Evolutionary conservation across 352 stramenopile species (phyloP).

Genomic region (Elongisporangium undulatum): DNA sequence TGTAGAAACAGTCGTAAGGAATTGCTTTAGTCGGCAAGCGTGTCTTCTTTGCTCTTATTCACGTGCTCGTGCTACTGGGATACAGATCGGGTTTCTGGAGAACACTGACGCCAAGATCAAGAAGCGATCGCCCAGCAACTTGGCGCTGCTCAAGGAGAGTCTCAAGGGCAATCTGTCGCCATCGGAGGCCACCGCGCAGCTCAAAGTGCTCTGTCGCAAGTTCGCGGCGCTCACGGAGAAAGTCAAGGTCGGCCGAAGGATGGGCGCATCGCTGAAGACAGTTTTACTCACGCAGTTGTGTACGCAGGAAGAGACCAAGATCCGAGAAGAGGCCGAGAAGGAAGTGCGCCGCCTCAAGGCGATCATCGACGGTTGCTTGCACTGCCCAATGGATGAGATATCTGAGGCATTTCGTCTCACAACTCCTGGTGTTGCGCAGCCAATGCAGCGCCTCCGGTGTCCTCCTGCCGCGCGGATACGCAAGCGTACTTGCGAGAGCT

Average conservation of each 20-base stretch:
- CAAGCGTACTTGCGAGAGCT: slow-evolving; percentile 63
- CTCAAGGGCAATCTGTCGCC: slow-evolving; percentile 57
- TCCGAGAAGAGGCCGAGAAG: slow-evolving; percentile 67
- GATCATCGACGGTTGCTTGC: slow-evolving; percentile 42
- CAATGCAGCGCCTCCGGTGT: slow-evolving; percentile 41
- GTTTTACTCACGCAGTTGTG: not conserved
- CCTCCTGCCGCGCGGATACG: slow-evolving; percentile 49
- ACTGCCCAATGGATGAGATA: not conserved
- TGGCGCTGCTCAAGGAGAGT: slow-evolving; percentile 41
- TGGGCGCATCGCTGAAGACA: too few species aligned
- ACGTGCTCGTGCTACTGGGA: not conserved
- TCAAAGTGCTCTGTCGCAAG: slow-evolving; percentile 80
- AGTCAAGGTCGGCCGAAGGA: too few species aligned
- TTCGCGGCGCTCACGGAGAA: slow-evolving; percentile 80
- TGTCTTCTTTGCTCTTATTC: not conserved
- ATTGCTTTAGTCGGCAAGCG: too few species aligned
- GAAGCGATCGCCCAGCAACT: slow-evolving; percentile 34
- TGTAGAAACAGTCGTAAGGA: not conserved
- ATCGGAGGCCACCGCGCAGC: slow-evolving; percentile 63
- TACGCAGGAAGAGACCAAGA: slow-evolving; percentile 61
- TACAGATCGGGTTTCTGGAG: slow-evolving; percentile 24
- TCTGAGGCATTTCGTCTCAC: not conserved
- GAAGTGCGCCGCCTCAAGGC: slow-evolving; percentile 64
- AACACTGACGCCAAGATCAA: slow-evolving; percentile 20
- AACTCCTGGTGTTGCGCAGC: slow-evolving; percentile 12